These are phyloP conservation scores for Vigna nakashimae DNA, from an alignment of 306 rosid genomes.

Conservation along the genomic window DNA sequence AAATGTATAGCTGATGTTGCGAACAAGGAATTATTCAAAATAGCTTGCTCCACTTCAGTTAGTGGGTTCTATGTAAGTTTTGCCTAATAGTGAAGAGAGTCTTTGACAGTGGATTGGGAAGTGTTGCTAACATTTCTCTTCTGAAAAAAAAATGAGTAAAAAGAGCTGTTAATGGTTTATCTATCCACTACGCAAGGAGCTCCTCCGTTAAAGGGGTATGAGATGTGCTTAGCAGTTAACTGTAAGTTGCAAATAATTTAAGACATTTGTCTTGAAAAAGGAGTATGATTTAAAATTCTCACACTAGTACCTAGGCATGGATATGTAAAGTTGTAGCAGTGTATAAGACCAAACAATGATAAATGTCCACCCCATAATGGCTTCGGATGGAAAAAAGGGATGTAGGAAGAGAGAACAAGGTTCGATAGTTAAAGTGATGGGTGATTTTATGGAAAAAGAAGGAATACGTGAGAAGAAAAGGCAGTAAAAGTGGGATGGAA, in stretches of 20 bases:
- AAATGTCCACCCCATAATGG: too few species aligned
- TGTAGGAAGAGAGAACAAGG: neutral
- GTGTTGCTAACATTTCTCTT: neutral
- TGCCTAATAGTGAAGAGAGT: neutral
- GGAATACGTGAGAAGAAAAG: neutral
- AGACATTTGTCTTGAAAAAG: neutral
- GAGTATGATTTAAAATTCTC: neutral
- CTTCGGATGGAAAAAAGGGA: too few species aligned
- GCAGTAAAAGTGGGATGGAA: neutral
- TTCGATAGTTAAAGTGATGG: neutral
- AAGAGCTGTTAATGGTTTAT: neutral
- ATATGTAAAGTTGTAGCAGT: neutral
- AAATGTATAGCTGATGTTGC: constrained; percentile 10
- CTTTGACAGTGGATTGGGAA: neutral
- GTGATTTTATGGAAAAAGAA: neutral
- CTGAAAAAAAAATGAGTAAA: neutral
- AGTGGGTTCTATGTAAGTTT: neutral
- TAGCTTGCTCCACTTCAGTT: neutral
- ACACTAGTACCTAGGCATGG: neutral
- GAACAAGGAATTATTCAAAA: neutral
- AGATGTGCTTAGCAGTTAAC: constrained; percentile 2
- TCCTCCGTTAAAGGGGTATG: constrained; percentile 19
- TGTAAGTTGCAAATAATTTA: neutral
- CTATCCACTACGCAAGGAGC: neutral
- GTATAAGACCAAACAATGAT: too few species aligned